Evolutionary conservation across 2,329 filamentous ascomycete species (phyloP), one percentile per base, ranked within the genome.

Genomic region (Venturia pyrina): DNA sequence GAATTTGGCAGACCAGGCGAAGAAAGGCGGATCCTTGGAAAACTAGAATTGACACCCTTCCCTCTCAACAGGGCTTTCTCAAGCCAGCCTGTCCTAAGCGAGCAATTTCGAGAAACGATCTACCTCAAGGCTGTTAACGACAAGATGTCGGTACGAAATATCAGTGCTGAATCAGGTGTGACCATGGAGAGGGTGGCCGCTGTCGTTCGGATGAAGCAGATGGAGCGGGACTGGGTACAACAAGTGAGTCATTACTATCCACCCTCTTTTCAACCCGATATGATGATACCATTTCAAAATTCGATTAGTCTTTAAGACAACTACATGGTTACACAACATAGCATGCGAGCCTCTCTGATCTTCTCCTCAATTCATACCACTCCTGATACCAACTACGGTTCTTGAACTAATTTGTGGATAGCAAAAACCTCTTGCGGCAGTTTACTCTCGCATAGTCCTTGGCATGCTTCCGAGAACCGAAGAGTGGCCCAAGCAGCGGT

Each of bases 301-400:
- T 81, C 93, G 93, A 97, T 98, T 96, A 97, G 93, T 98, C 93
- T 96, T 96, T 83, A 97, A 96, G 93, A 98, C 93, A 87, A 78
- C 81, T 76, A 87, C 82, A 87, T 95, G 91, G 90, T 97, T 93
- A 93, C 82, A 89, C 83, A 60, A 40, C 32, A 37, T 60, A 43
- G 21, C 50, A 87, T 88, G 82, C 84, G 83, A 86, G 82, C 85
- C 85, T 88, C 85, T 88, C 88, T 91, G 88, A 91, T 71, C 71
- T 66, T 32, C 56, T 65, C 62, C 41, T 44, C 62, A 66, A 60
- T 65, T 63, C 57, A 19, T 66, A 40, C 11, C 61, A 44, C 13
- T 69, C 64, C 66, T 62, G 53, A 70, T 66, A 69, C 3, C 24
- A 1, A 37, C 19, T 4, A 48, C 32, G 28, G 15, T 34, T 19